Evolutionary conservation across 139 green algal species (phyloP), one percentile per base, ranked within the genome.

Genomic region (Chlamydomonas incerta): DNA sequence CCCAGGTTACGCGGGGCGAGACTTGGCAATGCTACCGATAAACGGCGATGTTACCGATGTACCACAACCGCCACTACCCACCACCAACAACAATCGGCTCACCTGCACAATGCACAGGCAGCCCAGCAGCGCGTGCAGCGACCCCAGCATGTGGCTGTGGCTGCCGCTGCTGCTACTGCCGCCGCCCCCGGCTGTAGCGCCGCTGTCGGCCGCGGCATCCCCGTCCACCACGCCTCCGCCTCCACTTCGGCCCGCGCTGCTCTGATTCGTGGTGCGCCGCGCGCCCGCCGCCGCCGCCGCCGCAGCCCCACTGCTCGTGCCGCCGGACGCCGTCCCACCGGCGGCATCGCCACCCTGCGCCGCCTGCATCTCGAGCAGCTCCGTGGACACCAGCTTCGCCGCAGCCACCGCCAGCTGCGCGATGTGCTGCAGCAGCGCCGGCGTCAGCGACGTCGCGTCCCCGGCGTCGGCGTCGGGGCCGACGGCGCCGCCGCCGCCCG

Each of bases 121-220:
- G 2, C 79, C 79, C 41, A 85, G 79, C 47, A 85, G 5, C 46
- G 66, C n/a, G 10, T 85, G 79, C 31, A 85, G 66, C 35, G 47
- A 33, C 20, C 79, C 79, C 65, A 85, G 33, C 20, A 85, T 15
- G 65, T 68, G 47, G 66, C 66, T 69, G 47, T 85, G 79, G 35
- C 24, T 26, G 35, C 35, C 60, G 33, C 35, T 37, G 58, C 74
- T 28, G 58, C 58, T 37, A 26, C 74, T 72, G 58, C 58, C 31
- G n/a, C n/a, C n/a, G n/a, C n/a, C n/a, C n/a, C n/a, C n/a, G 58
- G 23, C 21, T 3, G 31, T 23, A 3, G 33, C 58, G 74, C 58
- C 58, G 74, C 37, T 58, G 35, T 50, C 41, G 41, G 41, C 35
- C 37, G 35, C 74, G 0, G 33, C 74, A 1, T 23, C 31, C 1